Evolutionary conservation across 768 basidiomycete species (phyloP).

Genomic region (Exidia glandulosa): DNA sequence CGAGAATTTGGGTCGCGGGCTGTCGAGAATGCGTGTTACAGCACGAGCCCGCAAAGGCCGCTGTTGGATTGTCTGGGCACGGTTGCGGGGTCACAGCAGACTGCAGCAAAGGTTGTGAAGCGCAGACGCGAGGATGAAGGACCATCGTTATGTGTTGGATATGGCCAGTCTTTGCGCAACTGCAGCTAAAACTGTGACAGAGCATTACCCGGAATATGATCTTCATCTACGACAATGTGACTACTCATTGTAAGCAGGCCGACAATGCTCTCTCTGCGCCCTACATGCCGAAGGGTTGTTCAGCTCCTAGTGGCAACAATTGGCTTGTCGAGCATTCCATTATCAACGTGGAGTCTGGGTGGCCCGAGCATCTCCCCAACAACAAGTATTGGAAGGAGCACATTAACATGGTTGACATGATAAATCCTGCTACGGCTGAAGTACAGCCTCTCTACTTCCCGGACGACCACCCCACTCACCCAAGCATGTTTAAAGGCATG

Average conservation of each 20-base stretch:
- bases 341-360: neutral
- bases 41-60: too few relatives aligned
- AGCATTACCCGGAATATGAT: constrained; percentile 6
- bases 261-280: constrained; percentile 9
- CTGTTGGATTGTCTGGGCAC: too few relatives aligned
- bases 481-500: constrained; percentile 23
- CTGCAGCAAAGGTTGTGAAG: too few relatives aligned
- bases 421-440: neutral
- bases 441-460: constrained; percentile 16
- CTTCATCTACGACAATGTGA: constrained; percentile 7
- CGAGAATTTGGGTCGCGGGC: too few relatives aligned
- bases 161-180: too few relatives aligned
- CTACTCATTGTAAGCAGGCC: constrained; percentile 8
- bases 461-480: constrained; percentile 19
- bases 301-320: neutral
- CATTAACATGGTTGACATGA: constrained; percentile 4
- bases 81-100: too few relatives aligned
- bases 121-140: too few relatives aligned
- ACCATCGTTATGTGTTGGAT: too few relatives aligned
- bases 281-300: constrained; percentile 12
- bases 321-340: neutral
- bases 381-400: neutral
- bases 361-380: constrained; percentile 5
- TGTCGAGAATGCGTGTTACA: too few relatives aligned
- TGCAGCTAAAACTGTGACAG: constrained; percentile 10